These are phyloP conservation scores for Stylosanthes scabra DNA, from an alignment of 331 rosid genomes.

Conservation along the genomic window DNA sequence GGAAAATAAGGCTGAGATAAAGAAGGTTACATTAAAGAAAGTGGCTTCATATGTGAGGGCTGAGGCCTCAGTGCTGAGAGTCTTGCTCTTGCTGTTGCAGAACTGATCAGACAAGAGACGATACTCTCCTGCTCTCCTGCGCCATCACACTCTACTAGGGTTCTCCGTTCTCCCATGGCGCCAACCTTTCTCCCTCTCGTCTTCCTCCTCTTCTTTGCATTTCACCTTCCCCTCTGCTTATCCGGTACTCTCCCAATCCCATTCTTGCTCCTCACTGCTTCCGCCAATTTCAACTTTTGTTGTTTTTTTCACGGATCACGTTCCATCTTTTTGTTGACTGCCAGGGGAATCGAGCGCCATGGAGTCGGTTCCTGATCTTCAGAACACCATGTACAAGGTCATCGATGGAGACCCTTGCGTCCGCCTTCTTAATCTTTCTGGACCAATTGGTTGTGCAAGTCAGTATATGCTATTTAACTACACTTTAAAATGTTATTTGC, in stretches of 20 bases:
- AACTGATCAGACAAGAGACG: no score
- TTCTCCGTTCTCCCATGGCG: slow-evolving; percentile 61
- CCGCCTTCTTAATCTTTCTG: slow-evolving; percentile 78
- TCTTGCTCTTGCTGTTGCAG: no score
- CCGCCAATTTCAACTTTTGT: not conserved
- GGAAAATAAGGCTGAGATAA: no score
- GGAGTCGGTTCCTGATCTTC: slow-evolving; percentile 97
- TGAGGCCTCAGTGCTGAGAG: no score
- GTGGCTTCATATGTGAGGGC: no score
- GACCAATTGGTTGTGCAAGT: slow-evolving; percentile 94
- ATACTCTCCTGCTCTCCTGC: no score
- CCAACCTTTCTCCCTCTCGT: slow-evolving; percentile 41
- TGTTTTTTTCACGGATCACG: slow-evolving; percentile 28
- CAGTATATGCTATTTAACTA: slow-evolving; percentile 36
- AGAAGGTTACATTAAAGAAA: no score
- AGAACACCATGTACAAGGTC: slow-evolving; percentile 76
- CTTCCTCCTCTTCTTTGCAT: slow-evolving; percentile 46
- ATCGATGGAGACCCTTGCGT: slow-evolving; percentile 83
- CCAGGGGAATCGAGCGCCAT: slow-evolving; percentile 58
- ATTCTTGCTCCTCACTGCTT: slow-evolving; percentile 17
- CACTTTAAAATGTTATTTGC: not conserved
- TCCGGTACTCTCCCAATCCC: slow-evolving; percentile 52
- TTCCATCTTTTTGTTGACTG: slow-evolving; percentile 5
- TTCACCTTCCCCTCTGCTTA: slow-evolving; percentile 48
- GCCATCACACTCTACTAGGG: slow-evolving; percentile 32